Conservation (phyloP, 345 rosid genomes). For the Ailanthus altissimus region DNA sequence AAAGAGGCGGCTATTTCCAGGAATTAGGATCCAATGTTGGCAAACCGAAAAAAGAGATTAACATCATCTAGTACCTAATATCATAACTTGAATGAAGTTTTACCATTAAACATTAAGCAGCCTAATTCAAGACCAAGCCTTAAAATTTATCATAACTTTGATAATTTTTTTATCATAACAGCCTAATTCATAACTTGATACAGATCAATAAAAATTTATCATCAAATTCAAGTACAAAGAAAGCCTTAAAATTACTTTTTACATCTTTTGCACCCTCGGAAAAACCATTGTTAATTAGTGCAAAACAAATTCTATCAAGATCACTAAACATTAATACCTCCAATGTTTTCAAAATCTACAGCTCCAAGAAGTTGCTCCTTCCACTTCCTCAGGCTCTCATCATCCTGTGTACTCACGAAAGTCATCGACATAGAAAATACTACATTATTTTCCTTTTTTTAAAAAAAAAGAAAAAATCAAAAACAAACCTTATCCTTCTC, state of each 20-base stretch:
- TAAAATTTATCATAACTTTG: neutral
- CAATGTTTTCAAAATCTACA: conserved; percentile 67
- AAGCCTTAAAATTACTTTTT: neutral
- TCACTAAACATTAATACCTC: conserved; percentile 41
- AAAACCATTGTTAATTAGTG: neutral
- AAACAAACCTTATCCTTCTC: conserved; percentile 68
- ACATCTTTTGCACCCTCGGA: neutral
- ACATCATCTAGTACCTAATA: neutral
- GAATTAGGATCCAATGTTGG: neutral
- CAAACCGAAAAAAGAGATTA: neutral
- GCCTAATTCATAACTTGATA: too few relatives aligned
- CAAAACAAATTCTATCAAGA: neutral
- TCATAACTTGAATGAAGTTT: too few relatives aligned
- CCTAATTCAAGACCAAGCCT: neutral
- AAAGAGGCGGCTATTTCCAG: neutral
- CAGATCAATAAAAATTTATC: neutral
- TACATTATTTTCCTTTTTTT: too few relatives aligned
- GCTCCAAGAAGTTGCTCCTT: conserved; percentile 80
- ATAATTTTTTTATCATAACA: too few relatives aligned
- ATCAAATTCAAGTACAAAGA: neutral
- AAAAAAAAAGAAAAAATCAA: too few relatives aligned
- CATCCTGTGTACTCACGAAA: conserved; percentile 48
- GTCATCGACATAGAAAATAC: neutral
- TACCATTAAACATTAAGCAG: too few relatives aligned
- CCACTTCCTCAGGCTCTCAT: conserved; percentile 84